Evolutionary conservation across 257 asterid genomes (phyloP), one percentile per base, ranked within the genome.

Genomic region (Capsicum rhomboideum): DNA sequence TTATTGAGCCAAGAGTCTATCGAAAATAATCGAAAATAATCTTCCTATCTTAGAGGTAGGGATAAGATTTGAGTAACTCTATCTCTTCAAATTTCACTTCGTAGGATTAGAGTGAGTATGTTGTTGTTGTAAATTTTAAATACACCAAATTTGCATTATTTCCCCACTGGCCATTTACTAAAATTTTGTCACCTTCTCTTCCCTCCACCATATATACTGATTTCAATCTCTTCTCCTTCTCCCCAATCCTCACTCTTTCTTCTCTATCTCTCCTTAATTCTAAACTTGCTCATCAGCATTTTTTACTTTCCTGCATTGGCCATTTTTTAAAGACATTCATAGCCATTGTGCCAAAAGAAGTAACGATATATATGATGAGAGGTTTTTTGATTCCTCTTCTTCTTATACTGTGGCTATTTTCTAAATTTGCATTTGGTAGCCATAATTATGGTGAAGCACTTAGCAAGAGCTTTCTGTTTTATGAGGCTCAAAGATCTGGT

Each of bases 401-500:
- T 88, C 56, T 93, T 49, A 49, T 92, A 1, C 83, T 91, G 10
- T 87, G 83, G 28, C 2, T 89, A 55, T 78, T 75, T 26, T 42
- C 92, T 66, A 94, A 92, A 14, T 54, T 67, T 54, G 92, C 94
- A 83, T 82, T 90, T 83, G 97, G 93, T 37, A 91, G 89, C 83
- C 98, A 95, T 84, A 92, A 97, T 85, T 97, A 97, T 87, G 96
- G 94, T 31, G 90, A 93, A 69, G 99, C 99, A 66, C 91, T 97
- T 23, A 88, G 88, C 40, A 93, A 95, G 89, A 91, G 98, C 90
- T 78, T 97, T 88, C 93, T 97, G 67, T 97, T 97, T 89, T 95
- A 92, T 71, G 99, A 97, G 86, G 99, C 99, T 61, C 99, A 97
- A 90, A 93, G 99, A 91, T 97, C 99, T 86, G 99, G 99, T 64